Evolutionary conservation across 1,284 basidiomycete species (phyloP).

Genomic region (Rhodotorula sp.): DNA sequence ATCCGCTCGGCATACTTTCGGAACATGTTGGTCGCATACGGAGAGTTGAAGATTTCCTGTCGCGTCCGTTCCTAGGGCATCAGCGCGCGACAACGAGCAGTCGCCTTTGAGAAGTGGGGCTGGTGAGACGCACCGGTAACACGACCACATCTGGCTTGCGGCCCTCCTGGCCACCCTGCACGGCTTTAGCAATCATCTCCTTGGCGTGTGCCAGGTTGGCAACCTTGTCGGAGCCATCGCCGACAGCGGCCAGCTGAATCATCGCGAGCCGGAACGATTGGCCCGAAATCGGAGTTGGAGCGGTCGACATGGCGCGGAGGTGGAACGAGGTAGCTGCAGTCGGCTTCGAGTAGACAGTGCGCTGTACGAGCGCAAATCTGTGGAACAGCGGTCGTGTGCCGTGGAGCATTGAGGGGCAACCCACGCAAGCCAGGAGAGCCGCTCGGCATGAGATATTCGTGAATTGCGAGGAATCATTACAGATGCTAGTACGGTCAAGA

Average conservation of each 20-base stretch:
- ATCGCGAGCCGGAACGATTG: conserved; percentile 73
- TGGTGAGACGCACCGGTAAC: conserved; percentile 61
- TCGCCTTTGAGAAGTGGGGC: background rate
- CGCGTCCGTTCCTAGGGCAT: background rate
- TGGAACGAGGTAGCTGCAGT: background rate
- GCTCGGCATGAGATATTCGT: too few species aligned
- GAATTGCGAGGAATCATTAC: too few species aligned
- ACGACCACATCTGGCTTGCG: conserved; percentile 78
- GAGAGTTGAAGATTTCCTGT: conserved; percentile 97
- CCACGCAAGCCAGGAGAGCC: too few species aligned
- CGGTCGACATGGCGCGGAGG: conserved; percentile 12
- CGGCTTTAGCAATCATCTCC: conserved; percentile 58
- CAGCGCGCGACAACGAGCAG: background rate
- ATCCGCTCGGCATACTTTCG: conserved; percentile 77
- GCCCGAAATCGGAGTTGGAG: conserved; percentile 27
- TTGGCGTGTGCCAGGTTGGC: conserved; percentile 72
- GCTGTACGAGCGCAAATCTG: background rate
- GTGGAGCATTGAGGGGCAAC: too few species aligned
- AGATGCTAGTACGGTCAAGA: too few species aligned
- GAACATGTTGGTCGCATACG: conserved; percentile 67
- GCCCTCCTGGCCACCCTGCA: conserved; percentile 51
- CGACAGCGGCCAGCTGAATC: conserved; percentile 68
- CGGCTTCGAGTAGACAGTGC: too few species aligned
- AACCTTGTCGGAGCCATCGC: conserved; percentile 65
- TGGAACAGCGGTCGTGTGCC: too few species aligned